Evolutionary conservation across 2,329 filamentous ascomycete genomes (phyloP).

Genomic region (Teratosphaeria viscida): DNA sequence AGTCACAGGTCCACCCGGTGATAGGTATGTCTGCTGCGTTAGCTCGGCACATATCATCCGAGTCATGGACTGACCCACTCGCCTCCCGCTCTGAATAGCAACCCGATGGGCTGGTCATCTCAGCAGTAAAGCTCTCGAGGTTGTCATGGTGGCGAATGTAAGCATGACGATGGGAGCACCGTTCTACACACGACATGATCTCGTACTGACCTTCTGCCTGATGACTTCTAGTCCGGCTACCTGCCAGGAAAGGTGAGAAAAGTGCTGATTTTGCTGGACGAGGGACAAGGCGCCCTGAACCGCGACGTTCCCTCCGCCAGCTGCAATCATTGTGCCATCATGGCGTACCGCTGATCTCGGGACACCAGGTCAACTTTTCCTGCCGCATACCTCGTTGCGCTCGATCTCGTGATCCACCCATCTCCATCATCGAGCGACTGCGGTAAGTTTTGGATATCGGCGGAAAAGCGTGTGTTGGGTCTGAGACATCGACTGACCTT

Average conservation of each 20-base stretch:
- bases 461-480: not conserved
- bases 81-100: constrained; percentile 25
- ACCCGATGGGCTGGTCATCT: constrained; percentile 56
- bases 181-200: too few relatives aligned
- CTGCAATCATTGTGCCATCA: too few relatives aligned
- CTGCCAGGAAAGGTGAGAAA: constrained; percentile 37
- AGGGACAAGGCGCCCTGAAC: too few relatives aligned
- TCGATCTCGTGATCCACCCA: constrained; percentile 41
- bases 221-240: constrained; percentile 39
- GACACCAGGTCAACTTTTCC: constrained; percentile 50
- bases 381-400: constrained; percentile 52
- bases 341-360: not conserved
- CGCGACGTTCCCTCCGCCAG: not conserved
- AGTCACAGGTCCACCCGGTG: constrained; percentile 54
- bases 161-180: too few relatives aligned
- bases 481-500: not conserved
- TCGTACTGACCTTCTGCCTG: not conserved
- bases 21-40: constrained; percentile 27
- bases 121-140: constrained; percentile 48
- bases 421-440: constrained; percentile 53
- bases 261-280: not conserved
- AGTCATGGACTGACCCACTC: not conserved
- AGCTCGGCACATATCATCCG: not conserved
- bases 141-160: constrained; percentile 55
- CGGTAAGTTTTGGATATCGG: constrained; percentile 13